phyloP scores from a whole-genome alignment of 495 filamentous ascomycete species.

The Aspergillus saccharolyticus region DNA sequence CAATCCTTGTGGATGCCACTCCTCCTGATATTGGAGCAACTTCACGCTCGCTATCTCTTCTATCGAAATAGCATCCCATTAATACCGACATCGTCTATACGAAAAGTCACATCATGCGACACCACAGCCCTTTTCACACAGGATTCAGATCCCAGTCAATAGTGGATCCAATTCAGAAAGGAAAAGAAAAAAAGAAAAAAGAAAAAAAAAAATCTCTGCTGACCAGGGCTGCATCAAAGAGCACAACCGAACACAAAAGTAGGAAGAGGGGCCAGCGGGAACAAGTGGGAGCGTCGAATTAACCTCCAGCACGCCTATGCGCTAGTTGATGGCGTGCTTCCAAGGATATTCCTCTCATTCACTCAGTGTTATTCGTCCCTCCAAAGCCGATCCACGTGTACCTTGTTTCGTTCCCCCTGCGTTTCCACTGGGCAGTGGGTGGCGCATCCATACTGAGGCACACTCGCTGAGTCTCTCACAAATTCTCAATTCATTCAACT shows the following conservation, averaged over 20 bases:
- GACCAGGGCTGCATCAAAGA: background rate
- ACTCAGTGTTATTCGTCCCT: background rate
- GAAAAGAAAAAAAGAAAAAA: background rate
- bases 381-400: too few species aligned
- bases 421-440: too few species aligned
- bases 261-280: background rate
- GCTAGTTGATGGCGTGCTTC: slow-evolving; percentile 10
- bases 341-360: background rate
- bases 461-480: too few species aligned
- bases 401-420: too few species aligned
- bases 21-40: too few species aligned
- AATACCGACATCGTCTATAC: background rate
- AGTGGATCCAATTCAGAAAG: background rate
- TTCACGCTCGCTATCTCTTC: too few species aligned
- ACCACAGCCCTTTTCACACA: background rate
- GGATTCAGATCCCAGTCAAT: background rate
- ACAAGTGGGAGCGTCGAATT: background rate
- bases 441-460: too few species aligned
- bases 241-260: background rate
- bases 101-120: background rate
- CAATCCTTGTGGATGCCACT: background rate
- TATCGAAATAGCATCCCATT: background rate
- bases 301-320: slow-evolving; percentile 10
- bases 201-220: too few species aligned
- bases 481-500: too few species aligned